A percentile compares a stretch with the other conserved stretches of the same genome.
phyloP scores from a whole-genome alignment of 1,139 yeast species.

The Geotrichum histeridarum region DNA sequence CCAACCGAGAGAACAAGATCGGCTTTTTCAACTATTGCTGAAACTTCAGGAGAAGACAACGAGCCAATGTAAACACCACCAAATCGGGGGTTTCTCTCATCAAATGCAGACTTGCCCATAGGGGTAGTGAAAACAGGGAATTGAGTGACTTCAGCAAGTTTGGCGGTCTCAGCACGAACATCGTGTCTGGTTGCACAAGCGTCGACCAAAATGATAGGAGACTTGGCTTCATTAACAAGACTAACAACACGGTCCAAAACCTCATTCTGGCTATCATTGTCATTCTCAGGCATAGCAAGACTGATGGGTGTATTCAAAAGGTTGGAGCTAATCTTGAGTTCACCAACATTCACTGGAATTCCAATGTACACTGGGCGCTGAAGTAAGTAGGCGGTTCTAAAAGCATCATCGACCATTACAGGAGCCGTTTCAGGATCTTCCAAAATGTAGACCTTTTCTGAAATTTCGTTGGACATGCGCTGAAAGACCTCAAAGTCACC shows the following conservation, averaged over 20 bases:
- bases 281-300: slow-evolving; percentile 56
- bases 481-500: slow-evolving; percentile 78
- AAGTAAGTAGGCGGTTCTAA: slow-evolving; percentile 62
- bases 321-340: slow-evolving; percentile 52
- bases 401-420: slow-evolving; percentile 63
- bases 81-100: slow-evolving; percentile 68
- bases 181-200: slow-evolving; percentile 82
- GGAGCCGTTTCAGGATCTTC: slow-evolving; percentile 62
- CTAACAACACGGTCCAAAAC: slow-evolving; percentile 54
- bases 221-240: slow-evolving; percentile 52
- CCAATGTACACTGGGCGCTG: slow-evolving; percentile 85
- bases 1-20: slow-evolving; percentile 80
- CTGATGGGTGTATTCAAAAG: slow-evolving; percentile 61
- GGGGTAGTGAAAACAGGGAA: slow-evolving; percentile 86
- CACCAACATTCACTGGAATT: slow-evolving; percentile 76
- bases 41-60: slow-evolving; percentile 68
- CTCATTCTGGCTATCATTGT: slow-evolving; percentile 65
- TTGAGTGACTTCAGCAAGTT: slow-evolving; percentile 62
- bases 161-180: slow-evolving; percentile 56
- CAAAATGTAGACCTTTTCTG: slow-evolving; percentile 60
- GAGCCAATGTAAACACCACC: slow-evolving; percentile 88
- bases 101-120: slow-evolving; percentile 80
- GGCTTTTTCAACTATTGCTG: slow-evolving; percentile 67
- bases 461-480: slow-evolving; percentile 66
- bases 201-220: slow-evolving; percentile 75